Evolutionary conservation across 2,329 filamentous ascomycete genomes (phyloP).

Genomic region (Exophiala calicioides): DNA sequence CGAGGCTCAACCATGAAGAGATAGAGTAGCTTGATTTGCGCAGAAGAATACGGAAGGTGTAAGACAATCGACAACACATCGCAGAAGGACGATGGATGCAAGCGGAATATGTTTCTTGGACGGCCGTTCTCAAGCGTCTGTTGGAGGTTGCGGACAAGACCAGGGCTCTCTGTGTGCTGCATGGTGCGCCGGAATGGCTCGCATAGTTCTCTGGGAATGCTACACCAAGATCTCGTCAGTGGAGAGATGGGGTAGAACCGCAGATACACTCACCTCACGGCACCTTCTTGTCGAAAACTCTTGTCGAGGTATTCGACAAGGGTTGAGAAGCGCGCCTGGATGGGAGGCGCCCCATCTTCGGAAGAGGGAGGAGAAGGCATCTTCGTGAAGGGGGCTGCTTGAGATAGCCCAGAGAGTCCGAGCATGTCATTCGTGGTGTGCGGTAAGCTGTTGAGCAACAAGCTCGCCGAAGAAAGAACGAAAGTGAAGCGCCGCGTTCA

Average conservation of each 20-base stretch:
- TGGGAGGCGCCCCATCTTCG: slow-evolving; percentile 1
- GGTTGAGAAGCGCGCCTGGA: slow-evolving; percentile 10
- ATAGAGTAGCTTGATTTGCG: slow-evolving; percentile 23
- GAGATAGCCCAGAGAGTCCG: too few species aligned
- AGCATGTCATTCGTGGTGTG: too few species aligned
- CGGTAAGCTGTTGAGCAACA: too few species aligned
- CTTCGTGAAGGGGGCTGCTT: slow-evolving; percentile 1
- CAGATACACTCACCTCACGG: slow-evolving; percentile 15
- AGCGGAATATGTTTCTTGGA: slow-evolving; percentile 16
- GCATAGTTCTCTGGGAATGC: slow-evolving; percentile 17
- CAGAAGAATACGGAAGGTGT: slow-evolving; percentile 20
- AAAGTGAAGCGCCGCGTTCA: slow-evolving; percentile 12
- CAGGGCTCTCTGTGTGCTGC: slow-evolving; percentile 9
- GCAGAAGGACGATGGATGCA: slow-evolving; percentile 21
- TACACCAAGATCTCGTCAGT: slow-evolving; percentile 4
- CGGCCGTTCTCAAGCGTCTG: slow-evolving; percentile 17
- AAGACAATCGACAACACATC: slow-evolving; percentile 20
- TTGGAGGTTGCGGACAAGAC: slow-evolving; percentile 16
- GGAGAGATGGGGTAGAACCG: background rate
- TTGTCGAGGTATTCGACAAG: slow-evolving; percentile 15
- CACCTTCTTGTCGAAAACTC: slow-evolving; percentile 9
- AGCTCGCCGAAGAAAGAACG: too few species aligned
- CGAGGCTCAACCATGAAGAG: slow-evolving; percentile 21
- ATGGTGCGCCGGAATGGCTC: slow-evolving; percentile 12
- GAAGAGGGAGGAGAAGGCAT: background rate